Evolutionary conservation across 2,329 filamentous ascomycete genomes (phyloP).

Genomic region (Diaporthe eres): DNA sequence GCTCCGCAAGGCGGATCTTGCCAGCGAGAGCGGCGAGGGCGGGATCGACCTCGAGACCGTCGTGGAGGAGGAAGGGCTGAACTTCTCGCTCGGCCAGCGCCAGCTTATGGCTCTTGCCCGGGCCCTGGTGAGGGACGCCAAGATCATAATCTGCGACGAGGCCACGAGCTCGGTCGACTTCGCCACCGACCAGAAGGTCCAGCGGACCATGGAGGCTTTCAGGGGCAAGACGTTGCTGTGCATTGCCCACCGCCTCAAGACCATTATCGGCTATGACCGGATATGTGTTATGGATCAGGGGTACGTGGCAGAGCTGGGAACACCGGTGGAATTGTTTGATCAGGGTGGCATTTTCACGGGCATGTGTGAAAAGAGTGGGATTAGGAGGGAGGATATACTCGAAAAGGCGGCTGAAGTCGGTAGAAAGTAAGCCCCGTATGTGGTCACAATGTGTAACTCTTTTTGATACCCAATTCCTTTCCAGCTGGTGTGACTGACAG

Average conservation of each 20-base stretch:
- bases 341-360: slow-evolving; percentile 83
- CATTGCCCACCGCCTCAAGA: slow-evolving; percentile 92
- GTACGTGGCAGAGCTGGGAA: slow-evolving; percentile 86
- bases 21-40: slow-evolving; percentile 55
- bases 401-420: neutral
- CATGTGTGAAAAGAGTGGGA: slow-evolving; percentile 92
- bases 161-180: slow-evolving; percentile 95
- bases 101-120: slow-evolving; percentile 96
- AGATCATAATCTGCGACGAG: slow-evolving; percentile 97
- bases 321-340: slow-evolving; percentile 78
- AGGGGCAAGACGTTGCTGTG: slow-evolving; percentile 90
- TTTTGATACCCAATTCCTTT: neutral
- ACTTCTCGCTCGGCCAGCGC: slow-evolving; percentile 94
- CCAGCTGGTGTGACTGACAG: too few relatives aligned
- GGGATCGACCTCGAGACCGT: slow-evolving; percentile 75
- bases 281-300: slow-evolving; percentile 98
- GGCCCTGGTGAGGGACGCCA: slow-evolving; percentile 86
- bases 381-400: slow-evolving; percentile 69
- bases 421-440: neutral
- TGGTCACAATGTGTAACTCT: neutral
- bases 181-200: slow-evolving; percentile 97
- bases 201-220: slow-evolving; percentile 90
- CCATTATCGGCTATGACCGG: slow-evolving; percentile 93
- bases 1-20: slow-evolving; percentile 81
- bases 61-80: slow-evolving; percentile 95